Percentiles rank a stretch among this genome's conserved stretches.
phyloP scores from a whole-genome alignment of 805 yeast species.

The Komagataella pseudopastoris region DNA sequence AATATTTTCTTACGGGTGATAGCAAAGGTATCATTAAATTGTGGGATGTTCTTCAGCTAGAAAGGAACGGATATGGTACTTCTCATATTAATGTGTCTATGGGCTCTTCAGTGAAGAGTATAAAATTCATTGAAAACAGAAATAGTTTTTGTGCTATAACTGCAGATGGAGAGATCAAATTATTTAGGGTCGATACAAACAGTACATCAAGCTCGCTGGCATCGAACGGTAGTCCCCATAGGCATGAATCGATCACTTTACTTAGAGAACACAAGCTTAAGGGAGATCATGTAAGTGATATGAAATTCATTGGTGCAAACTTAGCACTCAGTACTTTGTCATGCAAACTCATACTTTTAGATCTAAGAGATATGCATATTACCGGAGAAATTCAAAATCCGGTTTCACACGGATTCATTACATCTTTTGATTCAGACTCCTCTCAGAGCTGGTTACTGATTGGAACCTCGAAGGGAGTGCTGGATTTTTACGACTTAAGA shows the following conservation, averaged over 20 bases:
- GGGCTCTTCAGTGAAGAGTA: constrained; percentile 32
- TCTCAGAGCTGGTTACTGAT: constrained; percentile 47
- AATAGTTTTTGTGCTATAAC: constrained; percentile 48
- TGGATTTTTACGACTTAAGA: constrained; percentile 74
- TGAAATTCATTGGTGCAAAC: neutral
- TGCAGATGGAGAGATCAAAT: constrained; percentile 27
- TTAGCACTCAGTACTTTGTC: constrained; percentile 33
- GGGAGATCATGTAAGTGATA: constrained; percentile 26
- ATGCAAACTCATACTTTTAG: constrained; percentile 37
- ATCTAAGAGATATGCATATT: constrained; percentile 41
- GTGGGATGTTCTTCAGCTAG: constrained; percentile 66
- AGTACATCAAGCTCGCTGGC: constrained; percentile 3
- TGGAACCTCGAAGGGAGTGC: constrained; percentile 64
- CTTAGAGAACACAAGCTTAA: constrained; percentile 21
- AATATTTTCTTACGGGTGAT: constrained; percentile 66
- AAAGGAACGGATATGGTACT: constrained; percentile 40
- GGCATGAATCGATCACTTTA: neutral
- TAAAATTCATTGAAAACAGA: constrained; percentile 38
- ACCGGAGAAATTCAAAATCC: constrained; percentile 35
- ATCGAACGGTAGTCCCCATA: constrained; percentile 4
- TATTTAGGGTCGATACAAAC: constrained; percentile 24
- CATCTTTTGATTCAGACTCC: constrained; percentile 42
- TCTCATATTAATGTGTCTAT: constrained; percentile 34
- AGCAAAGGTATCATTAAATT: constrained; percentile 57
- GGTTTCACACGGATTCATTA: constrained; percentile 50